A percentile compares a stretch with the other conserved stretches of the same genome.
Conservation (phyloP, 1,284 basidiomycete genomes). For the Trichosporon faecale region DNA sequence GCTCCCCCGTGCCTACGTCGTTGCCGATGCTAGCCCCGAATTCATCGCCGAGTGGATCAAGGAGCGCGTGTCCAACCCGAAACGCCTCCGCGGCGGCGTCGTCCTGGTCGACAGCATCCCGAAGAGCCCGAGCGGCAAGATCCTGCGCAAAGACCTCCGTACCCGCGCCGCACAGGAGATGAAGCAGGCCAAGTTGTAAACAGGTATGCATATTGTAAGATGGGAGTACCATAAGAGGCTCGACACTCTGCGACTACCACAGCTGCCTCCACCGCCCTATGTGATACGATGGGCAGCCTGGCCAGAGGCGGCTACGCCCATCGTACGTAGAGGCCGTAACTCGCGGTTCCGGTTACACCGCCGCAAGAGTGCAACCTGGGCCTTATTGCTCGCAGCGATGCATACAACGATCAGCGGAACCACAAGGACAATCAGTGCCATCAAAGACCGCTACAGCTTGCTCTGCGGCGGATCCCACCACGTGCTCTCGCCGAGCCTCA, state of each 20-base stretch:
- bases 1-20: conserved; percentile 56
- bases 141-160: conserved; percentile 45
- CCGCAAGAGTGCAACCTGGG: too few relatives aligned
- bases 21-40: not conserved
- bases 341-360: too few relatives aligned
- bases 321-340: too few relatives aligned
- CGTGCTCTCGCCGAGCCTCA: conserved; percentile 2
- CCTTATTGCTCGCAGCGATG: too few relatives aligned
- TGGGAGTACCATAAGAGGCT: too few relatives aligned
- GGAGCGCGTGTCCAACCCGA: conserved; percentile 56
- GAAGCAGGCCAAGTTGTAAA: conserved; percentile 18
- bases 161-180: conserved; percentile 32
- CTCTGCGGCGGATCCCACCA: conserved; percentile 6
- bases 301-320: too few relatives aligned
- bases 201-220: too few relatives aligned
- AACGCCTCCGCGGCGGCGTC: conserved; percentile 55
- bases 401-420: too few relatives aligned
- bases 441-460: not conserved
- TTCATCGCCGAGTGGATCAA: conserved; percentile 63
- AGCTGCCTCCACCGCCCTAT: too few relatives aligned
- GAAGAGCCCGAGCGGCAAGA: conserved; percentile 51
- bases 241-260: too few relatives aligned
- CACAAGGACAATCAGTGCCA: too few relatives aligned
- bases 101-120: conserved; percentile 54
- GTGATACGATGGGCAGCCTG: too few relatives aligned